phyloP scores from a whole-genome alignment of 2,329 filamentous ascomycete species.

The Xylariaceae sp. region DNA sequence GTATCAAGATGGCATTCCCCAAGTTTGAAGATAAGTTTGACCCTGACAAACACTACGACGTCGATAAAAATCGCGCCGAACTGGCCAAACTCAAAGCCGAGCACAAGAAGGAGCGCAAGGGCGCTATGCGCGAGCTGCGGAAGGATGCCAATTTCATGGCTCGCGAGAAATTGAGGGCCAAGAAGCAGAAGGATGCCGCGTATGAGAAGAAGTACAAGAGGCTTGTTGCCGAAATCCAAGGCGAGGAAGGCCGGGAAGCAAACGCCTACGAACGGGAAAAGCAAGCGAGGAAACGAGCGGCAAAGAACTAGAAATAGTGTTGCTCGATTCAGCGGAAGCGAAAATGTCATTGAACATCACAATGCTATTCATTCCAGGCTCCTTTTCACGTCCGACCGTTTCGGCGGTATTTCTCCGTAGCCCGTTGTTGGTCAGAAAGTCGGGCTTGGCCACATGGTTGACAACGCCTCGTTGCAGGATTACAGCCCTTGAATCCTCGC shows the following conservation, averaged over 20 bases:
- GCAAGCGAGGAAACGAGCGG: constrained; percentile 65
- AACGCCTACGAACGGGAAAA: constrained; percentile 90
- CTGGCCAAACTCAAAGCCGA: constrained; percentile 79
- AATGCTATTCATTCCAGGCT: too few species aligned
- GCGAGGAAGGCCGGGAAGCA: constrained; percentile 79
- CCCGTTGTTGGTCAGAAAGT: too few species aligned
- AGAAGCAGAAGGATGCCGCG: constrained; percentile 87
- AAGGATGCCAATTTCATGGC: constrained; percentile 96
- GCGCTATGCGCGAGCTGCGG: constrained; percentile 85
- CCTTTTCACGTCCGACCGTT: too few species aligned
- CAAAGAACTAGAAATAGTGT: constrained; percentile 36
- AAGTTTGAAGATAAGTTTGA: constrained; percentile 97
- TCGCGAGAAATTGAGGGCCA: constrained; percentile 81
- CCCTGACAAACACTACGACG: constrained; percentile 95
- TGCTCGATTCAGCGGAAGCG: too few species aligned
- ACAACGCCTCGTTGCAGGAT: too few species aligned
- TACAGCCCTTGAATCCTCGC: too few species aligned
- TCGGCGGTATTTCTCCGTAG: too few species aligned
- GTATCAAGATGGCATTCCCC: constrained; percentile 57
- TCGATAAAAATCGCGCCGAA: constrained; percentile 84
- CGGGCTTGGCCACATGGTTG: too few species aligned
- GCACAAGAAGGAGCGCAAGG: constrained; percentile 94
- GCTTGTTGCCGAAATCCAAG: constrained; percentile 91
- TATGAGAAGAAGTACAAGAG: constrained; percentile 97
- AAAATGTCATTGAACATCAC: too few species aligned